phyloP scores from a whole-genome alignment of 768 basidiomycete species.

The Leccinum disarticulatum region DNA sequence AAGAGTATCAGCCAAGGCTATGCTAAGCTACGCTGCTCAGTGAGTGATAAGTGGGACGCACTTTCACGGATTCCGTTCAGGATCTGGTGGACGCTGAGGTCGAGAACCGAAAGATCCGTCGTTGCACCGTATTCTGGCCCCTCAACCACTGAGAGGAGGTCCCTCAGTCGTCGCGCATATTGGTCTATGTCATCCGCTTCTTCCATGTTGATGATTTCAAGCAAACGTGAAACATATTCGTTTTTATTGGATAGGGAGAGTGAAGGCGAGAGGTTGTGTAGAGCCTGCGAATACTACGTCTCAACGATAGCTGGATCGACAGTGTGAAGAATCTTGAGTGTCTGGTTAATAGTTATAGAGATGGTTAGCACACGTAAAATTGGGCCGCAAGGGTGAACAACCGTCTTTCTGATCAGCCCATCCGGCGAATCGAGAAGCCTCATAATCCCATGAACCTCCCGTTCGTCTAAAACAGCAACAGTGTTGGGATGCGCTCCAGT shows the following conservation, averaged over 20 bases:
- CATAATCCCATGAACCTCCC: slow-evolving; percentile 76
- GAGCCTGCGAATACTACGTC: slow-evolving; percentile 48
- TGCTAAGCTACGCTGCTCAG: not conserved
- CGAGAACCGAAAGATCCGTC: slow-evolving; percentile 45
- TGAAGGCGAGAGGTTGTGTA: slow-evolving; percentile 38
- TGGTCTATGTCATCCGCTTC: slow-evolving; percentile 51
- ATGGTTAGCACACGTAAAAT: slow-evolving; percentile 1
- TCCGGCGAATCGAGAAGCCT: slow-evolving; percentile 63
- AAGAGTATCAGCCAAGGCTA: slow-evolving; percentile 12
- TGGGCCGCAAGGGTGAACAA: slow-evolving; percentile 27
- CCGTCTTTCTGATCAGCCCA: slow-evolving; percentile 55
- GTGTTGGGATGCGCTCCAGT: slow-evolving; percentile 57
- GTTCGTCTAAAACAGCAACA: slow-evolving; percentile 58
- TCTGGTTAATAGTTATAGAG: slow-evolving; percentile 48
- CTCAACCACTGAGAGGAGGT: slow-evolving; percentile 41
- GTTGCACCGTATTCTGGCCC: slow-evolving; percentile 24
- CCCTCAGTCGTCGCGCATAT: slow-evolving; percentile 54
- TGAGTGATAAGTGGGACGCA: slow-evolving; percentile 30
- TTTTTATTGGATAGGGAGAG: slow-evolving; percentile 38
- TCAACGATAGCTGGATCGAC: slow-evolving; percentile 62
- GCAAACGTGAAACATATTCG: slow-evolving; percentile 45
- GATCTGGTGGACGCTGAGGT: slow-evolving; percentile 55
- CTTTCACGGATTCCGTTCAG: slow-evolving; percentile 52
- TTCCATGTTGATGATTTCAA: slow-evolving; percentile 55
- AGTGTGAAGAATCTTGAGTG: slow-evolving; percentile 52